Evolutionary conservation across 768 basidiomycete species (phyloP), one percentile per base, ranked within the genome.

Genomic region (Amanita subjunquillea): DNA sequence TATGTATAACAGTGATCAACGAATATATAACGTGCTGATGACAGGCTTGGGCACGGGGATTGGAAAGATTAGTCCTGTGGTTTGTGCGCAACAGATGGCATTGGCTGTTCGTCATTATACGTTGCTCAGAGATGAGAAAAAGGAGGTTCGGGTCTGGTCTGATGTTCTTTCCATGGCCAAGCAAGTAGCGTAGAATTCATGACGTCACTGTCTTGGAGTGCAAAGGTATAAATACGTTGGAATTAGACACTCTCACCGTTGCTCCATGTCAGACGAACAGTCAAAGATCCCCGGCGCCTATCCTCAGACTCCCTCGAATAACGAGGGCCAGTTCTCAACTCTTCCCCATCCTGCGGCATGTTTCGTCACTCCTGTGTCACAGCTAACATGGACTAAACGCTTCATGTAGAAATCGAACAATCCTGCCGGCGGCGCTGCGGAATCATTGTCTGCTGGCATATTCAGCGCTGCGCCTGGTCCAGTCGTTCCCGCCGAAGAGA

Each of bases 321-420:
- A 54, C 6, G 74, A 79, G 58, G 74, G 68, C 46, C 60, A 57
- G 1, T 82, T 75, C 63, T 66, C 65, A 45, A 83, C 78, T 59
- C 71, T 75, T 53, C 83, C 83, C 20, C 80, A 83, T 60, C 83
- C 82, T 46, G 81, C 82, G 58, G 80, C 81, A 58, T 45, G 75
- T 60, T 41, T 2, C 29, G 42, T 23, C 5, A 8, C 34, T 38
- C 13, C 15, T 27, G 9, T 12, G 10, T 32, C 4, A 29, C 6
- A 4, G 20, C 27, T 51, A 2, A 34, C 8, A 29, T 15, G 15
- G 3, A 17, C 17, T 30, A 9, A 30, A 30, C 30, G 3, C 4
- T n/a, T 23, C 3, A 3, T 12, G 37, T 54, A 85, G 82, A 80
- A 74, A 69, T 68, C 77, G 4, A 83, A 85, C 56, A 70, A 85